Percentiles rank a stretch among this genome's conserved stretches.
These are phyloP conservation scores for Cordyceps pruinosa DNA, from an alignment of 2,329 filamentous ascomycete species.

Conservation along the genomic window DNA sequence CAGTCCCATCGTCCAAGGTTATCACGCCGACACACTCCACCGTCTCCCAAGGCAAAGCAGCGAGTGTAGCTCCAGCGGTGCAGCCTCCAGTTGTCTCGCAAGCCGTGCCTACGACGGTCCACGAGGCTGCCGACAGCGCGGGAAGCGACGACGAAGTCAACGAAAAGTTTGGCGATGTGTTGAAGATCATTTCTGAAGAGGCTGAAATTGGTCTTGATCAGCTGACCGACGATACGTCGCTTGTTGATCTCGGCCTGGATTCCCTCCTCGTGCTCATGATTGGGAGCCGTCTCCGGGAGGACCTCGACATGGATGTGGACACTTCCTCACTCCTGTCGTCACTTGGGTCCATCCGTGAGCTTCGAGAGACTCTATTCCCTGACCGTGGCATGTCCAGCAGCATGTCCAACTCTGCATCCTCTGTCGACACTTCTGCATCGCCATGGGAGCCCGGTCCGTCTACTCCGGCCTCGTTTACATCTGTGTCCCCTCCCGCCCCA, in stretches of 20 bases:
- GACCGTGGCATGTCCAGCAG: neutral
- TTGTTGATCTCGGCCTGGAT: constrained; percentile 53
- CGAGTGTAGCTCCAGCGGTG: no score
- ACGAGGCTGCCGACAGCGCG: no score
- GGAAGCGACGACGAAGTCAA: no score
- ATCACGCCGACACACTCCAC: no score
- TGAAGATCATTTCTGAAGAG: constrained; percentile 50
- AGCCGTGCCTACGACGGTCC: neutral
- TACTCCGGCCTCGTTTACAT: neutral
- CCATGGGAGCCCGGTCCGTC: no score
- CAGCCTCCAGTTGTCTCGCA: neutral
- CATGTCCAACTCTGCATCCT: neutral
- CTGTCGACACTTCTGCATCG: no score
- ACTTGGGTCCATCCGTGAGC: neutral
- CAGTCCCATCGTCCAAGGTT: no score
- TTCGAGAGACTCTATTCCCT: no score
- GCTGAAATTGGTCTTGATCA: constrained; percentile 43
- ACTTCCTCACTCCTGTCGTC: neutral
- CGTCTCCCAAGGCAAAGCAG: no score
- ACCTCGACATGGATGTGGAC: constrained; percentile 48
- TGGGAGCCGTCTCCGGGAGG: constrained; percentile 49
- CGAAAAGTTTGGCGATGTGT: constrained; percentile 22
- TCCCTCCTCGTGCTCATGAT: constrained; percentile 55
- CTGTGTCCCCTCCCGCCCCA: neutral
- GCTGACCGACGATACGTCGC: constrained; percentile 46